Evolutionary conservation across 2,329 filamentous ascomycete genomes (phyloP), one percentile per base, ranked within the genome.

Genomic region (Fusarium sp.): DNA sequence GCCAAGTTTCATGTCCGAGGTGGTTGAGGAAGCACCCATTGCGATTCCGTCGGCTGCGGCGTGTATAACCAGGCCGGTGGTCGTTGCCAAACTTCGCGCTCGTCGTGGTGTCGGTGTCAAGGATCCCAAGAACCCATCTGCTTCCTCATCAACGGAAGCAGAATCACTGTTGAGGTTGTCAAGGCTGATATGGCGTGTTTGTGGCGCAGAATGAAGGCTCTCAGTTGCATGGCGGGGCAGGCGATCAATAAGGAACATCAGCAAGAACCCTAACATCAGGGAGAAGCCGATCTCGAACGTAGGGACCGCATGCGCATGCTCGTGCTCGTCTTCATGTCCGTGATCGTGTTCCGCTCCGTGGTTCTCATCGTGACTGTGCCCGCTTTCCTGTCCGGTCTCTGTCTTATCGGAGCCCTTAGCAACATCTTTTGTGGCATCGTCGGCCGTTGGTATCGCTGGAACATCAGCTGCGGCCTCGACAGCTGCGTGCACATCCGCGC

Each of bases 171-270:
- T 90, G 29, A 98, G 86, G 73, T 95, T 93, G 73, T 96, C 93
- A 45, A 98, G 85, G 60, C 93, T 97, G 75, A 98, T 96, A 77
- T 97, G 94, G 70, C 94, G 90, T 18, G 91, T 92, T 55, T 90
- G 85, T 16, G 91, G 90, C 40, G 87, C 85, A 22, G 87, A 83
- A 74, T 90, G 90, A 40, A 92, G 83, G 43, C 87, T 85, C 22
- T 92, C 86, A 2, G 88, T 87, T 8, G 90, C 89, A 77, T 94
- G 92, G 43, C 90, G 89, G 10, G 94, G 94, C 11, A 97, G 82
- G 54, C 93, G 90, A 81, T 99, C 95, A 76, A 99, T 92, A 24
- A 99, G 87, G 78, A 97, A 98, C 96, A 99, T 99, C 71, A 98
- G 87, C 61, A 97, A 90, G 80, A 98, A 99, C 15, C 96, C 96